Percentiles rank a stretch among this genome's conserved stretches.
Evolutionary conservation across 495 filamentous ascomycete species (phyloP).

Genomic region (Podospora sp.): DNA sequence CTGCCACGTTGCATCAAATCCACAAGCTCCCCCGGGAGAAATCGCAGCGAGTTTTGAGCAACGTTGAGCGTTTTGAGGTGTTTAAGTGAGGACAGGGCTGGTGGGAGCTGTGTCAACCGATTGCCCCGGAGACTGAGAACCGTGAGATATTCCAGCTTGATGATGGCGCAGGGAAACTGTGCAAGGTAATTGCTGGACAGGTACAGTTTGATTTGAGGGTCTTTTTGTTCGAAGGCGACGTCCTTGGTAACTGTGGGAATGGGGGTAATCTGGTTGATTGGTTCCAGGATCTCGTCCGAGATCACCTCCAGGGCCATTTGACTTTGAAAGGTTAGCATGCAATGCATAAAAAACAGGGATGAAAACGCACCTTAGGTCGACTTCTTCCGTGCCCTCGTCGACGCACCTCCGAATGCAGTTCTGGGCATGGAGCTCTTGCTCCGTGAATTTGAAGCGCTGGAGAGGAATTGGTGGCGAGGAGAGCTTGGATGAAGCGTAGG

Average conservation of each 20-base stretch:
- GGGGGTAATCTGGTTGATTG: constrained; percentile 61
- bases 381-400: constrained; percentile 59
- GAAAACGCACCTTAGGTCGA: constrained; percentile 67
- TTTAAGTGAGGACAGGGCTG: constrained; percentile 62
- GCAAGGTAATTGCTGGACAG: constrained; percentile 63
- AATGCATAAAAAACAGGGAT: background rate
- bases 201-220: constrained; percentile 64
- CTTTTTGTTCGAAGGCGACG: constrained; percentile 42
- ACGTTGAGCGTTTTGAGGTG: constrained; percentile 71
- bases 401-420: constrained; percentile 57
- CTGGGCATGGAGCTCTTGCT: constrained; percentile 37
- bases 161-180: constrained; percentile 52
- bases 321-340: constrained; percentile 31
- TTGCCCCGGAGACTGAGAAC: constrained; percentile 76
- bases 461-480: background rate
- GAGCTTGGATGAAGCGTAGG: constrained; percentile 2
- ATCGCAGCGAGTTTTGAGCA: constrained; percentile 66
- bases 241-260: constrained; percentile 45
- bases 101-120: constrained; percentile 63
- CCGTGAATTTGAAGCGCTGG: background rate
- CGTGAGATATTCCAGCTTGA: constrained; percentile 59
- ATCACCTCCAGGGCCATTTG: constrained; percentile 38
- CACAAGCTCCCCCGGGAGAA: constrained; percentile 72
- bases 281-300: constrained; percentile 53
- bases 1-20: constrained; percentile 52